These are phyloP conservation scores for Leccinum aurantiacum DNA, from an alignment of 768 basidiomycete genomes.

Conservation along the genomic window DNA sequence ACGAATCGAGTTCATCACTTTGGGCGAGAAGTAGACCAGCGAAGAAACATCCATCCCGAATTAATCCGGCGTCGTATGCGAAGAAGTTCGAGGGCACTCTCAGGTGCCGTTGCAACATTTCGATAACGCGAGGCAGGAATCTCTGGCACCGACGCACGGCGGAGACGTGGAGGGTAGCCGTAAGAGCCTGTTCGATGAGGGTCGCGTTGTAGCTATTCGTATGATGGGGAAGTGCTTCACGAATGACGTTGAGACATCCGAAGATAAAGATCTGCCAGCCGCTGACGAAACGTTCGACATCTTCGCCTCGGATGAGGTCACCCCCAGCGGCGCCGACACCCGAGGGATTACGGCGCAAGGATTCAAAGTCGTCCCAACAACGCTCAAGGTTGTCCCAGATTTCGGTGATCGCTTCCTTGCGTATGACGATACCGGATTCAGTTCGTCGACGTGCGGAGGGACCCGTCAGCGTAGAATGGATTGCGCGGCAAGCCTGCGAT, in stretches of 20 bases:
- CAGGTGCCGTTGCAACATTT: conserved; percentile 52
- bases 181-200: conserved; percentile 47
- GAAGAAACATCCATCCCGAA: conserved; percentile 89
- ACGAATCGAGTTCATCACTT: conserved; percentile 37
- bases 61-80: conserved; percentile 80
- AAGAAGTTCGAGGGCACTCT: conserved; percentile 55
- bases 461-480: conserved; percentile 80
- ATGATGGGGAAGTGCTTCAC: conserved; percentile 58
- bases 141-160: conserved; percentile 49
- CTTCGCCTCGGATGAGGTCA: conserved; percentile 44
- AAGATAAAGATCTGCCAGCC: conserved; percentile 94
- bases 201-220: conserved; percentile 47
- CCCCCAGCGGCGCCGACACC: conserved; percentile 41
- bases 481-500: conserved; percentile 71
- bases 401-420: conserved; percentile 63
- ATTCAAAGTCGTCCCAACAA: conserved; percentile 84
- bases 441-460: conserved; percentile 62
- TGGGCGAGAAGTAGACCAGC: conserved; percentile 76
- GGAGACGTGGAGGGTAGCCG: conserved; percentile 46
- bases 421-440: conserved; percentile 51
- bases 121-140: conserved; percentile 50
- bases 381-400: conserved; percentile 84
- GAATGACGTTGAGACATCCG: conserved; percentile 87
- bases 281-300: conserved; percentile 68
- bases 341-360: conserved; percentile 47